Evolutionary conservation across 2,329 filamentous ascomycete species (phyloP), one percentile per base, ranked within the genome.

Genomic region (Exutisphaerella laricina): DNA sequence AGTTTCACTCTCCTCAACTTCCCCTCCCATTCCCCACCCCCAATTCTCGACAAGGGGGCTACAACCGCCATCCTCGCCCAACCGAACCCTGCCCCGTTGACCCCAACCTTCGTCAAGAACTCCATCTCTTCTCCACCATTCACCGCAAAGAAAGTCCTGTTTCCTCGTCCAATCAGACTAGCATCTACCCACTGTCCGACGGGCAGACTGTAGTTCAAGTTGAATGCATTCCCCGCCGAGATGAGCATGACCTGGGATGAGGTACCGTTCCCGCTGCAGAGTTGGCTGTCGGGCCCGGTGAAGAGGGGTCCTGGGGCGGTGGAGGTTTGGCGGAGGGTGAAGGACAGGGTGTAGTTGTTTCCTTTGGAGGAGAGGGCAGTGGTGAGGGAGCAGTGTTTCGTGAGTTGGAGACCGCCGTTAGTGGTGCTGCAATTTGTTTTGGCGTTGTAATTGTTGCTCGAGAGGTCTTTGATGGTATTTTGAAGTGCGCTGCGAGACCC

Each of bases 341-440:
- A 64, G 0, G 69, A 66, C 1, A 80, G 65, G 0, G 71, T 77
- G 57, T 80, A 80, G 53, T 78, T 66, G 44, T 74, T 66, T 2
- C 77, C 77, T 55, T 80, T 80, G 23, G 71, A 74, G 0, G 59
- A 58, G 6, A 76, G 56, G 0, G 73, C 73, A 1, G 74, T 77
- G 1, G 45, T 58, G 1, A 77, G 43, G 3, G 59, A 58, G 52
- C 75, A 78, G 4, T 61, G 58, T 0, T 54, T 49, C 1, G 51
- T 50, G 18, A 64, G 40, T 3, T 37, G 26, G 3, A 57, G 18
- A 18, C 38, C 39, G 3, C 37, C 30, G 16, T 49, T 33, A n/a
- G 26, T 34, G 31, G 39, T 31, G 2, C 47, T 40, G 51, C 70
- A 77, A 46, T 57, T 61, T 3, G 64, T 68, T 5, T 48, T 50